Evolutionary conservation across 192 early-diverging fungal species (phyloP).

Genomic region (Coemansia sp.): DNA sequence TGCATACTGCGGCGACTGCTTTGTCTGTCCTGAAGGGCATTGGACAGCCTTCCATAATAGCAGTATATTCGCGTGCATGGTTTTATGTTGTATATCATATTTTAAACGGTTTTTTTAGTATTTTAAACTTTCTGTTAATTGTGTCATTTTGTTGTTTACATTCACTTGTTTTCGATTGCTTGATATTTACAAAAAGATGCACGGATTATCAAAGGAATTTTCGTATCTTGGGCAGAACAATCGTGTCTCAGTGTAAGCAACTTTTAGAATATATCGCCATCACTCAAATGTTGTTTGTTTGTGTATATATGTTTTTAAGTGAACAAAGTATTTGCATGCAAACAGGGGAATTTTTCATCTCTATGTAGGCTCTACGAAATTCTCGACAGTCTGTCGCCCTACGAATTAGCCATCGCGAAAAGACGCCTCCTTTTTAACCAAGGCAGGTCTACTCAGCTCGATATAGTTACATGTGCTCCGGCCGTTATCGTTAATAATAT

Average conservation of each 20-base stretch:
- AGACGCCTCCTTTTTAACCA: conserved; percentile 1
- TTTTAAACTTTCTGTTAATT: not conserved
- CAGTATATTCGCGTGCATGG: too few species aligned
- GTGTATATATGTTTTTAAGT: too few species aligned
- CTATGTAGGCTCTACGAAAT: conserved; percentile 17
- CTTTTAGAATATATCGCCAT: not conserved
- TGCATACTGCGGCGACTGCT: conserved; percentile 15
- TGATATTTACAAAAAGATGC: not conserved
- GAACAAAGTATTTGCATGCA: not conserved
- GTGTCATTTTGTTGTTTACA: not conserved
- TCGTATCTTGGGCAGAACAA: conserved; percentile 11
- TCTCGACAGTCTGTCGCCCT: conserved; percentile 15
- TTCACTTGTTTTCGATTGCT: not conserved
- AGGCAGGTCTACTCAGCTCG: not conserved
- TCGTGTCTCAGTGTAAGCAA: conserved; percentile 9
- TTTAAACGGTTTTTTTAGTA: not conserved
- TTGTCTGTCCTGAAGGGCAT: conserved; percentile 6
- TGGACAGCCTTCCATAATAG: not conserved
- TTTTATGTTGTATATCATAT: not conserved
- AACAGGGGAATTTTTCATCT: not conserved
- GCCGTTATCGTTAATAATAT: conserved; percentile 12
- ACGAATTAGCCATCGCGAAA: conserved; percentile 13
- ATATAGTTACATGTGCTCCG: conserved; percentile 15
- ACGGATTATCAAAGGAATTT: conserved; percentile 5
- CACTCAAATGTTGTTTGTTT: not conserved